Evolutionary conservation across 805 yeast genomes (phyloP), one percentile per base, ranked within the genome.

Genomic region (Priceomyces castillae): DNA sequence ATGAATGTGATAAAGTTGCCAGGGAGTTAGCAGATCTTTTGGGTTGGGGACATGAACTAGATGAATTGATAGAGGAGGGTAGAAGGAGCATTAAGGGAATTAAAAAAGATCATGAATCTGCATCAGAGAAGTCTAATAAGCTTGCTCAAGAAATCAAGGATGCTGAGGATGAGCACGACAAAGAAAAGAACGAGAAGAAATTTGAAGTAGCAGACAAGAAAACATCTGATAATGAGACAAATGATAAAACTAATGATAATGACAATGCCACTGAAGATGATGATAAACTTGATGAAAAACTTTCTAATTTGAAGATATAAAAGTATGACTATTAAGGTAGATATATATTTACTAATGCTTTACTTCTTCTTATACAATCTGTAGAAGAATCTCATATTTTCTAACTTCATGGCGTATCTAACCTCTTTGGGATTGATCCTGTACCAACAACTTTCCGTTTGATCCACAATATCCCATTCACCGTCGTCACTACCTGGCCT

Each of bases 351-450:
- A 15, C 20, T 26, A 36, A 36, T 36, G 39, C 18, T 18, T 49
- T 53, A 76, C 47, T 65, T 73, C 67, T 78, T 82, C 53, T 76
- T 70, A 64, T 87, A 89, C 37, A 89, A 64, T 53, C 95, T 73
- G 59, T 84, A 82, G 60, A 89, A 88, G 59, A 86, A 86, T 47
- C 96, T 74, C 96, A 88, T 88, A 58, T 86, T 89, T 58, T 89
- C 96, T 47, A 89, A 63, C 53, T 86, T 85, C 64, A 86, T 66
- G 3, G 69, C 66, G 51, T 87, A 89, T 10, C 75, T 65, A 11
- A 84, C 63, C 11, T 72, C 73, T 14, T 68, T 64, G 15, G 71
- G 77, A 28, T 65, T 61, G 10, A 75, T 64, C 52, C 96, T 71
- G 63, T 81, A 89, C 96, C 96, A 89, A 48, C 83, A 76, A 42